Evolutionary conservation across 129 eudicot species (phyloP).

Genomic region (Glebionis coronaria): DNA sequence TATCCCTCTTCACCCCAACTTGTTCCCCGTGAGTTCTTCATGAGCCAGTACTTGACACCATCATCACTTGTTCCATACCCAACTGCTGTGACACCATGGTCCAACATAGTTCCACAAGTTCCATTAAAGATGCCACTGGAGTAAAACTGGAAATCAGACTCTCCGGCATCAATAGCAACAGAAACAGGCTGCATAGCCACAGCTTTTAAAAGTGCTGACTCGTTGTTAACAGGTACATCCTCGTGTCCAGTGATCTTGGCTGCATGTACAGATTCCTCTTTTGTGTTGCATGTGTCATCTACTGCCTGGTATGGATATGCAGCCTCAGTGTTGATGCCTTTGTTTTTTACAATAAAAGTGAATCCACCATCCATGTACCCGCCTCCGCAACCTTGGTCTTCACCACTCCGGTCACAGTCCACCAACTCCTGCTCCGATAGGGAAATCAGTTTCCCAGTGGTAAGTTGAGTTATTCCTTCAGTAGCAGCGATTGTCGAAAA

Average conservation of each 20-base stretch:
- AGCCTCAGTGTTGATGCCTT: constrained; percentile 13
- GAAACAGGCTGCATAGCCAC: constrained; percentile 42
- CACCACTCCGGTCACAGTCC: constrained; percentile 52
- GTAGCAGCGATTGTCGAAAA: constrained; percentile 62
- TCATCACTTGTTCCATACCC: too few species aligned
- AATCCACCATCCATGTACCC: constrained; percentile 72
- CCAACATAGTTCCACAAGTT: constrained; percentile 30
- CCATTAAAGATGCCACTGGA: constrained; percentile 36
- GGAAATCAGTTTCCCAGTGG: constrained; percentile 51
- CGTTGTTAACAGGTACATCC: constrained; percentile 28
- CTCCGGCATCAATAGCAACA: constrained; percentile 27
- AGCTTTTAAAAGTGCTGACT: constrained; percentile 28
- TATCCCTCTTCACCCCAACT: too few species aligned
- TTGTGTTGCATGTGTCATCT: constrained; percentile 28
- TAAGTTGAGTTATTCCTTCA: constrained; percentile 64
- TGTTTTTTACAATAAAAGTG: constrained; percentile 44
- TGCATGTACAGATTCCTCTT: constrained; percentile 16
- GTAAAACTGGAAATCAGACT: constrained; percentile 18
- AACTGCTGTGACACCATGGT: not conserved
- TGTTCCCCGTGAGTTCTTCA: too few species aligned
- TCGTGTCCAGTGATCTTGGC: constrained; percentile 36
- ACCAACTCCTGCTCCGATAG: constrained; percentile 75
- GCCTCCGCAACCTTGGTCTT: constrained; percentile 65
- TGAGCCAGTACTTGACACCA: too few species aligned
- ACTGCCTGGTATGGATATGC: constrained; percentile 30